Evolutionary conservation across 2,329 filamentous ascomycete species (phyloP).

Genomic region (Botrytis sinoallii): DNA sequence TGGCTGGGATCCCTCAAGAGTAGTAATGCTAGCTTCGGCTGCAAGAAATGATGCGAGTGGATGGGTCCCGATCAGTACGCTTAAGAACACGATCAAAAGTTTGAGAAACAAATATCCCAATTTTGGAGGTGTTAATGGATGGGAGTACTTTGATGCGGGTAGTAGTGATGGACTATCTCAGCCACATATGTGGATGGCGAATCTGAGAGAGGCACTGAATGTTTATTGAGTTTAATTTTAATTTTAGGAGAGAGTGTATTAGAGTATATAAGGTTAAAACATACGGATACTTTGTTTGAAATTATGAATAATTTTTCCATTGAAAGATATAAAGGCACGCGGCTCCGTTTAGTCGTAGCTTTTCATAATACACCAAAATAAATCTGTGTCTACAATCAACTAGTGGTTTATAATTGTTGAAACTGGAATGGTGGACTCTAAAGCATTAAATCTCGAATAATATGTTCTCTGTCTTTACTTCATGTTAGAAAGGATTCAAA

Average conservation of each 20-base stretch:
- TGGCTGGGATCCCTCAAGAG: slow-evolving; percentile 20
- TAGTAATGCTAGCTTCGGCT: slow-evolving; percentile 19
- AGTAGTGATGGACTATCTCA: slow-evolving; percentile 50
- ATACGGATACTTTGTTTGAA: neutral
- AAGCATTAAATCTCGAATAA: neutral
- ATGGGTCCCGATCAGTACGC: slow-evolving; percentile 9
- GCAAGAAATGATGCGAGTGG: slow-evolving; percentile 20
- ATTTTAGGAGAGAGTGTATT: neutral
- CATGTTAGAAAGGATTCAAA: neutral
- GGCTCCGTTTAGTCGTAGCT: neutral
- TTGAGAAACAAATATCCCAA: slow-evolving; percentile 20
- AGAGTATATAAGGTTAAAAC: neutral
- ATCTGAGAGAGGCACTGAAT: slow-evolving; percentile 16
- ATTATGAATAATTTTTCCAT: neutral
- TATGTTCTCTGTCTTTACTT: neutral
- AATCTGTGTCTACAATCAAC: neutral
- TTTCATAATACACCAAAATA: neutral
- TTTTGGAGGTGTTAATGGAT: slow-evolving; percentile 41
- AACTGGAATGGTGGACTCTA: neutral
- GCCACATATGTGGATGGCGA: slow-evolving; percentile 23
- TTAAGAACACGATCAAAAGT: slow-evolving; percentile 39
- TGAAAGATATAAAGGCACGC: neutral
- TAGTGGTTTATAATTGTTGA: neutral
- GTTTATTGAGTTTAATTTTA: neutral
- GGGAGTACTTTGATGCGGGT: slow-evolving; percentile 54